A percentile compares a stretch with the other conserved stretches of the same genome.
Evolutionary conservation across 768 basidiomycete species (phyloP).

Genomic region (Serendipita sp.): DNA sequence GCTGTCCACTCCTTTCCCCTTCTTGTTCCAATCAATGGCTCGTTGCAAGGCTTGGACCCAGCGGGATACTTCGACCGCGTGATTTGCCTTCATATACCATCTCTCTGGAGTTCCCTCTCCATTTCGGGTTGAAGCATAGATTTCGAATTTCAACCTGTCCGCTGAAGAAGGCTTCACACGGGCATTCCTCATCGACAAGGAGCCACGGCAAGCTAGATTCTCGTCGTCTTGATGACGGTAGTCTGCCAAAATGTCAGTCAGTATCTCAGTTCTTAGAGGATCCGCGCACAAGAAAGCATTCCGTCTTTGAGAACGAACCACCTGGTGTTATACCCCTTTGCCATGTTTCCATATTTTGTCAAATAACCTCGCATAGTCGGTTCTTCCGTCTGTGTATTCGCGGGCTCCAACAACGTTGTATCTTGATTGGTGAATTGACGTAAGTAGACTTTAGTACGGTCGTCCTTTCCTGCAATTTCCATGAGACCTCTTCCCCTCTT

Average conservation of each 20-base stretch:
- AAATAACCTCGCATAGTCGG: slow-evolving; percentile 59
- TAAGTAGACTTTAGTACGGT: slow-evolving; percentile 65
- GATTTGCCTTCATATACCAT: slow-evolving; percentile 73
- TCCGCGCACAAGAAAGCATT: slow-evolving; percentile 56
- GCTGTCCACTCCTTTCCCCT: slow-evolving; percentile 33
- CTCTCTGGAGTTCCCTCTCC: slow-evolving; percentile 25
- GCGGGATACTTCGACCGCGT: slow-evolving; percentile 75
- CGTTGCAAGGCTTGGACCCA: slow-evolving; percentile 66
- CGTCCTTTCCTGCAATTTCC: slow-evolving; percentile 58
- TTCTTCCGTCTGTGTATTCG: slow-evolving; percentile 27
- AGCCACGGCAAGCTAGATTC: slow-evolving; percentile 64
- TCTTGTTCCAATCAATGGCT: slow-evolving; percentile 54
- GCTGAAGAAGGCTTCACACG: slow-evolving; percentile 34
- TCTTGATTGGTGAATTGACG: slow-evolving; percentile 76
- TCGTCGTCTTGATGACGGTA: slow-evolving; percentile 88
- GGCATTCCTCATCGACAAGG: slow-evolving; percentile 75
- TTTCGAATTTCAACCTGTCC: slow-evolving; percentile 66
- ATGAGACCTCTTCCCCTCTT: slow-evolving; percentile 48
- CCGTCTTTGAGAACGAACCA: slow-evolving; percentile 89
- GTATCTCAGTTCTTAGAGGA: background rate
- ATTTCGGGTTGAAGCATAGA: slow-evolving; percentile 28
- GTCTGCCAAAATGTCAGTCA: slow-evolving; percentile 23
- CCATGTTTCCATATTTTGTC: slow-evolving; percentile 87
- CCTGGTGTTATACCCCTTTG: slow-evolving; percentile 71
- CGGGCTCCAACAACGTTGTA: slow-evolving; percentile 41